These are phyloP conservation scores for Botryotinia narcissicola DNA, from an alignment of 2,329 filamentous ascomycete genomes.

Conservation along the genomic window DNA sequence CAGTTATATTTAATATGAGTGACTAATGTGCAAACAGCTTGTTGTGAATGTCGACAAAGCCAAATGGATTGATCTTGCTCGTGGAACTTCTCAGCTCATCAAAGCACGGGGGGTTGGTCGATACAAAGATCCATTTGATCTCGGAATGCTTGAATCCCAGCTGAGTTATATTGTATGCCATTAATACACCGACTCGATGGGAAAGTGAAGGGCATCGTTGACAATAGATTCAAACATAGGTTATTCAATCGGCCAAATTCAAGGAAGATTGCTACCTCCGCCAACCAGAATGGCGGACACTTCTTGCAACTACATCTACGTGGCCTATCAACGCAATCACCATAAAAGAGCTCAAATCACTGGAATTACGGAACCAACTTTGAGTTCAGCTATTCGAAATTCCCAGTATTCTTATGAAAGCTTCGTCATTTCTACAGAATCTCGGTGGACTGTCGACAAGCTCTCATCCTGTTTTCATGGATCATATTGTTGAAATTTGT, in stretches of 20 bases:
- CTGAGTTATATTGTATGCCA: slow-evolving; percentile 23
- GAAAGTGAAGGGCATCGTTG: neutral
- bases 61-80: slow-evolving; percentile 24
- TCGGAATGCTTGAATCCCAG: slow-evolving; percentile 26
- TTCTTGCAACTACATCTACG: neutral
- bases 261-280: slow-evolving; percentile 17
- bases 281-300: slow-evolving; percentile 13
- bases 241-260: slow-evolving; percentile 11
- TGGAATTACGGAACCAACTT: neutral
- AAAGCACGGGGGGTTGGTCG: slow-evolving; percentile 19
- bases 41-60: slow-evolving; percentile 21
- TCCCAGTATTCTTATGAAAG: neutral
- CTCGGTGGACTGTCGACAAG: neutral
- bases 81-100: slow-evolving; percentile 22
- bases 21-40: slow-evolving; percentile 16
- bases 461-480: neutral
- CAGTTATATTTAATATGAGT: neutral
- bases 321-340: slow-evolving; percentile 1
- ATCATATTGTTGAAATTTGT: neutral
- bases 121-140: slow-evolving; percentile 25
- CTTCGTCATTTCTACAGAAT: neutral
- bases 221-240: neutral
- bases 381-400: neutral
- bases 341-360: neutral
- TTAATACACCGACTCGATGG: neutral